phyloP scores from a whole-genome alignment of 2,329 filamentous ascomycete genomes.

The Exophiala bonariae region DNA sequence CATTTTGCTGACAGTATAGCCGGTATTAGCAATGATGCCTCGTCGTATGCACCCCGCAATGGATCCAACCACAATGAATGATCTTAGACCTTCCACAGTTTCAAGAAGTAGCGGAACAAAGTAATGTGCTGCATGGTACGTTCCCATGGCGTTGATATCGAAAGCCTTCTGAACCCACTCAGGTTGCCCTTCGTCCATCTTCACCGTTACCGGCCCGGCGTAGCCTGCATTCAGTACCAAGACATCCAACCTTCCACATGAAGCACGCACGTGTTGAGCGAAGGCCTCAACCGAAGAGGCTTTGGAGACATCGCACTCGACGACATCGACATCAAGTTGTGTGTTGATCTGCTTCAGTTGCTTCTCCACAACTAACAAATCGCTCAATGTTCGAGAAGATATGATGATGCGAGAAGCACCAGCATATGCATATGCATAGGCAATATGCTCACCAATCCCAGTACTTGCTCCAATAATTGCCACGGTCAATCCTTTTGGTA shows the following conservation, averaged over 20 bases:
- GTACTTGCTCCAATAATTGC: conserved; percentile 39
- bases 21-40: conserved; percentile 41
- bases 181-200: conserved; percentile 34
- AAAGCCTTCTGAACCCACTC: conserved; percentile 38
- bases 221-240: conserved; percentile 31
- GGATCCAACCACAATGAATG: conserved; percentile 35
- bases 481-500: conserved; percentile 33
- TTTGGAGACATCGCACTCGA: conserved; percentile 34
- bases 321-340: conserved; percentile 29
- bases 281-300: conserved; percentile 29
- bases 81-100: conserved; percentile 28
- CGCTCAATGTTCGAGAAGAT: conserved; percentile 32
- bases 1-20: conserved; percentile 39
- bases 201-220: conserved; percentile 35
- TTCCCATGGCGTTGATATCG: conserved; percentile 38
- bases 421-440: conserved; percentile 35
- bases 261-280: conserved; percentile 20
- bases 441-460: conserved; percentile 38
- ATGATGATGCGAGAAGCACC: conserved; percentile 36
- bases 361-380: conserved; percentile 31
- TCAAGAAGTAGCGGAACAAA: conserved; percentile 35
- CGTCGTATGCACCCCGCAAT: conserved; percentile 37
- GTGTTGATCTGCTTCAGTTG: conserved; percentile 29
- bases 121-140: conserved; percentile 38
- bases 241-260: conserved; percentile 25